phyloP scores from a whole-genome alignment of 78 protist genomes.

The Dictyostelium brefeldianum region DNA sequence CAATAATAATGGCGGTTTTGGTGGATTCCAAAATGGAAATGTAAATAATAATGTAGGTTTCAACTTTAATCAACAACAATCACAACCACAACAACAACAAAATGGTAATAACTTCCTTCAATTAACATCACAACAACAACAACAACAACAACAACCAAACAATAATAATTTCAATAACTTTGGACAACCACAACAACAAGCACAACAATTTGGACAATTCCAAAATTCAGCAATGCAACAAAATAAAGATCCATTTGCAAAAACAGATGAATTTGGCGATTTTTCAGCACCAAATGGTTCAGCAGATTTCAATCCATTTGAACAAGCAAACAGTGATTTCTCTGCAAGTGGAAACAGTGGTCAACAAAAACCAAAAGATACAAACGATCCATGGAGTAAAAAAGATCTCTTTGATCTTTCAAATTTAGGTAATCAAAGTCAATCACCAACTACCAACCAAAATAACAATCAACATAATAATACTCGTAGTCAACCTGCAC shows the following conservation, averaged over 20 bases:
- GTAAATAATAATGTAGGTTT: not conserved
- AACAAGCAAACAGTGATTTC: constrained; percentile 74
- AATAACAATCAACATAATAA: not conserved
- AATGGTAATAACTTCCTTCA: constrained; percentile 30
- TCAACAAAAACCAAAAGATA: constrained; percentile 2
- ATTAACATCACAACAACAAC: constrained; percentile 16
- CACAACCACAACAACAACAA: constrained; percentile 34
- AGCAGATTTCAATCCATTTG: constrained; percentile 76
- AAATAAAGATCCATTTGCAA: constrained; percentile 69
- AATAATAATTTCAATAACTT: not conserved
- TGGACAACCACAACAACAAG: constrained; percentile 33
- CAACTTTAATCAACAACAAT: not conserved
- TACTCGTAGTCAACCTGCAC: constrained; percentile 41
- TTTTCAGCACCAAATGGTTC: constrained; percentile 4
- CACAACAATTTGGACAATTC: constrained; percentile 46
- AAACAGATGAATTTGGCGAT: constrained; percentile 72
- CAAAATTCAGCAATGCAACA: not conserved
- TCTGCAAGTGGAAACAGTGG: not conserved
- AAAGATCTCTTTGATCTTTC: constrained; percentile 64
- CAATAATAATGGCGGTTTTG: not conserved
- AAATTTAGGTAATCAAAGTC: constrained; percentile 48
- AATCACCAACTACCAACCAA: not conserved
- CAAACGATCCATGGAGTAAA: constrained; percentile 74
- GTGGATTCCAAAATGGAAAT: constrained; percentile 16
- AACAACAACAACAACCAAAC: constrained; percentile 23